Base-by-base conservation (phyloP, 345 rosid genomes). In the Eucalyptus marginata region DNA sequence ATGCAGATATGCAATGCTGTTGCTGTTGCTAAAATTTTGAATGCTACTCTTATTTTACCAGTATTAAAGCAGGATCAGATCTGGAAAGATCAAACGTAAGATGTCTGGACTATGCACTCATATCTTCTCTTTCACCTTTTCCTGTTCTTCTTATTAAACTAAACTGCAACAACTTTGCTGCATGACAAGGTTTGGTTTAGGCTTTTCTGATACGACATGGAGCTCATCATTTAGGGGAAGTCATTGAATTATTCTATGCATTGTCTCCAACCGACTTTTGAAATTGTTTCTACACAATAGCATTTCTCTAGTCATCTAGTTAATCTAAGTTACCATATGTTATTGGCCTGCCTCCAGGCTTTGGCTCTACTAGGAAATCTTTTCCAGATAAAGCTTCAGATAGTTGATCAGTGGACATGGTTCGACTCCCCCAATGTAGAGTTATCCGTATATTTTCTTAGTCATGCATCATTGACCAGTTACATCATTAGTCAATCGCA, bases 61-160 rank as follows among this genome's bases (percentile, higher is more conserved):
- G 99, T 98, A 56, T 90, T 98, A 91, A 98, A 98, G 96, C 99
- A 98, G 92, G 99, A 98, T 90, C 99, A 98, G 91, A 98, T 98
- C 90, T 97, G 99, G 99, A 97, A 98, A 90, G 99, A 98, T 92
- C 98, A 97, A 91, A 98, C 99, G 99, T 98, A 88, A 89, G 97
- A 90, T 90, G 22, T 79, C 87, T 50, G 54, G 88, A 66, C 81
- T 83, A 20, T 87, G 87, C 27, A 54, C 81, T 86, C 24, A 27
- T 18, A 27, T 87, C 44, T 36, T 31, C 29, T 51, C 62, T 86
- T 56, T 52, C 46, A 33, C 10, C 64, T 86, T 40, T 86, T 49
- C 47, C 83, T 76, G 12, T 11, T 40, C 47, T 40, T 76, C 83
- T 36, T 40, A 76, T 20, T 76, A 10, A 76, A 76, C 29, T 76